Percentiles rank a stretch among this genome's conserved stretches.
Evolutionary conservation across 768 basidiomycete genomes (phyloP).

Genomic region (Mycena chlorophos): DNA sequence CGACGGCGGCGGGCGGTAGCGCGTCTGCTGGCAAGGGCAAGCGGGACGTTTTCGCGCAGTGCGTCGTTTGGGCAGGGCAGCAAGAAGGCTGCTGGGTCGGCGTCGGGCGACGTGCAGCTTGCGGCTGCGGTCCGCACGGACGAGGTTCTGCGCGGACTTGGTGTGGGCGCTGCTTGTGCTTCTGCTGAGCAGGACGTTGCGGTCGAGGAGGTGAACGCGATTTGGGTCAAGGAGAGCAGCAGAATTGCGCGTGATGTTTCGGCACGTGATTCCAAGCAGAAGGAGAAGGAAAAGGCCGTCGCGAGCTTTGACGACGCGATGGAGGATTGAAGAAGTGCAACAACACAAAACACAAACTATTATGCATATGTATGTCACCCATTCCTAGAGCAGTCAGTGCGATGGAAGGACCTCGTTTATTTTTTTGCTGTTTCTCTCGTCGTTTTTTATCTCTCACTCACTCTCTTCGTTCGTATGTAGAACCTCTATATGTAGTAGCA

Average conservation of each 20-base stretch:
- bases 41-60: slow-evolving; percentile 55
- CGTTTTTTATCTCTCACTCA: neutral
- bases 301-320: slow-evolving; percentile 45
- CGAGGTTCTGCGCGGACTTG: slow-evolving; percentile 72
- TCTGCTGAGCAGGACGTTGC: slow-evolving; percentile 37
- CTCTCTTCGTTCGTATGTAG: neutral
- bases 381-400: slow-evolving; percentile 1
- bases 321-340: slow-evolving; percentile 37
- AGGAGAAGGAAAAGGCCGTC: slow-evolving; percentile 14
- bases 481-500: neutral
- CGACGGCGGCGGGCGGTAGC: slow-evolving; percentile 27
- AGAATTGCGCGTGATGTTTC: slow-evolving; percentile 46
- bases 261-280: slow-evolving; percentile 31
- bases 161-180: slow-evolving; percentile 37
- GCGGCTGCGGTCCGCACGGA: slow-evolving; percentile 64
- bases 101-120: slow-evolving; percentile 49
- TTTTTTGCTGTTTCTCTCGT: neutral
- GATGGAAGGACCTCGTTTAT: neutral
- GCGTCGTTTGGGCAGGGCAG: slow-evolving; percentile 52
- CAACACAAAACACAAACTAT: neutral
- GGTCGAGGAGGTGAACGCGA: slow-evolving; percentile 52
- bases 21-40: slow-evolving; percentile 47
- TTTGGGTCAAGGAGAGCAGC: slow-evolving; percentile 54
- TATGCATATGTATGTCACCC: neutral
- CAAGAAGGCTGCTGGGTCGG: slow-evolving; percentile 40